A percentile compares a stretch with the other conserved stretches of the same genome.
These are phyloP conservation scores for Cucumis melo DNA, from an alignment of 306 rosid genomes.

Conservation along the genomic window DNA sequence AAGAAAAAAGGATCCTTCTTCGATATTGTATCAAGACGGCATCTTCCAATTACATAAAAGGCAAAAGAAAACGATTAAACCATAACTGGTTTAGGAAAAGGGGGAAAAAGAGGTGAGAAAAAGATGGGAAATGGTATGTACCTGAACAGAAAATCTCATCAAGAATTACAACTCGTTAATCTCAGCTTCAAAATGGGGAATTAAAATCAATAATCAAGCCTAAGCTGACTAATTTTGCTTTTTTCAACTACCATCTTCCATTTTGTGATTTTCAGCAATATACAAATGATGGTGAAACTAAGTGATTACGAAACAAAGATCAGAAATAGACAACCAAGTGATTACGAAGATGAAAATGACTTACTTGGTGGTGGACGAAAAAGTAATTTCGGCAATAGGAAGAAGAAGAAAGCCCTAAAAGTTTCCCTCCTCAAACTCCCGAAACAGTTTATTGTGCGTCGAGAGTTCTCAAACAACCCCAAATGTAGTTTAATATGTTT, in stretches of 20 bases:
- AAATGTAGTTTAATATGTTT: no score
- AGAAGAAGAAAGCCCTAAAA: no score
- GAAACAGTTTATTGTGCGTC: rapidly evolving
- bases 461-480: no score
- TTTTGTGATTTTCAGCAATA: constrained; percentile 78
- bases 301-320: neutral
- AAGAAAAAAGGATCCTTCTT: neutral
- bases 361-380: no score
- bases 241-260: constrained; percentile 61
- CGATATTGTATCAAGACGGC: neutral
- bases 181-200: neutral
- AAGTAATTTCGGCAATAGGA: no score
- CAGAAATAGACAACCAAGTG: no score
- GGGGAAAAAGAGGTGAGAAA: neutral
- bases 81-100: neutral
- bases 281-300: constrained; percentile 80
- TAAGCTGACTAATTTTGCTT: constrained; percentile 63
- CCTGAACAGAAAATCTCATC: constrained; percentile 19
- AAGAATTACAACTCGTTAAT: constrained; percentile 3
- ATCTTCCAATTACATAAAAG: neutral
- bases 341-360: no score
- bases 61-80: neutral
- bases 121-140: constrained; percentile 3
- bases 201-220: constrained; percentile 69
- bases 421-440: no score